phyloP scores from a whole-genome alignment of 179 eudicot genomes.

The Amaranthus tricolor region DNA sequence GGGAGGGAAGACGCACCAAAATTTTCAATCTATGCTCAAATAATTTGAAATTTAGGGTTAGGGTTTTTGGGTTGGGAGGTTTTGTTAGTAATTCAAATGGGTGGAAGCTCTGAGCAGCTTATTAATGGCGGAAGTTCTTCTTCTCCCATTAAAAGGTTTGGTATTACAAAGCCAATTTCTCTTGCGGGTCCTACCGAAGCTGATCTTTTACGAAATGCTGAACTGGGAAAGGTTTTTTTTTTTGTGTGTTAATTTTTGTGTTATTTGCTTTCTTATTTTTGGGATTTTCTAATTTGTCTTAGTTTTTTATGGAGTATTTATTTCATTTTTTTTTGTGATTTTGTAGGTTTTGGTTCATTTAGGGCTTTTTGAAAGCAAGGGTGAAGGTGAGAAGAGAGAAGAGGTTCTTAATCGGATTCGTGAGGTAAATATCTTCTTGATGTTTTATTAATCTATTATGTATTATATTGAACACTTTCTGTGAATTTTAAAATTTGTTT shows the following conservation, averaged over 20 bases:
- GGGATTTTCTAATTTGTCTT: background rate
- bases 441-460: background rate
- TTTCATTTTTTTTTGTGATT: background rate
- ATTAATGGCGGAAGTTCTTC: background rate
- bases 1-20: constrained; percentile 2
- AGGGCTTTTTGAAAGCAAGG: constrained; percentile 72
- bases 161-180: constrained; percentile 68
- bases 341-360: constrained; percentile 57
- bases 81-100: constrained; percentile 1
- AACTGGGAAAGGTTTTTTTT: constrained; percentile 59
- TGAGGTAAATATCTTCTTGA: constrained; percentile 42
- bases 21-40: background rate
- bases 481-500: background rate
- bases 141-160: constrained; percentile 36
- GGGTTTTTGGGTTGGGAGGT: constrained; percentile 18
- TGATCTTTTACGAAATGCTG: constrained; percentile 50
- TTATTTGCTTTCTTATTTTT: background rate
- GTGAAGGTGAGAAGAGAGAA: constrained; percentile 63
- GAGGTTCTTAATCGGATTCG: constrained; percentile 64
- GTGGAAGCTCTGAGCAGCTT: constrained; percentile 13
- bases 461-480: background rate
- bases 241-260: background rate
- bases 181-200: constrained; percentile 56
- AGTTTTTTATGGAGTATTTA: background rate
- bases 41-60: constrained; percentile 13